phyloP scores from a whole-genome alignment of 163 green algal genomes.

The Dunaliella salina region DNA sequence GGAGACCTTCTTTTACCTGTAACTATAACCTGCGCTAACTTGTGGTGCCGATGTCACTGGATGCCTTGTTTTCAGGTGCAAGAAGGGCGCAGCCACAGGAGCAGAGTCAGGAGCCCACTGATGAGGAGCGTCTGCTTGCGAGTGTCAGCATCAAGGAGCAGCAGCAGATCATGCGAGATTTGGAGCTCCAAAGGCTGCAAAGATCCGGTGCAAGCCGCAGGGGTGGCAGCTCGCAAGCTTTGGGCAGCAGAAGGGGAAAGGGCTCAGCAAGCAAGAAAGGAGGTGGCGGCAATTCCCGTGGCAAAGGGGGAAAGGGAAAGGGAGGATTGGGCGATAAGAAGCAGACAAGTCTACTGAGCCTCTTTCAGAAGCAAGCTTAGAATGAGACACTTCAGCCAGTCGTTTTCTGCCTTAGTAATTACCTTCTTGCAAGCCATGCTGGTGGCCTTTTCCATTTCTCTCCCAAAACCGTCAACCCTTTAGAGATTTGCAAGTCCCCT shows the following conservation, averaged over 20 bases:
- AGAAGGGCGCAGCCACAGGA: no score
- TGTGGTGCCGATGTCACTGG: no score
- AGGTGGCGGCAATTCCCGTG: neutral
- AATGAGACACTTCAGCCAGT: no score
- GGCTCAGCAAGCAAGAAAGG: neutral
- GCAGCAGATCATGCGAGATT: slow-evolving; percentile 55
- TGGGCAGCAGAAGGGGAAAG: neutral
- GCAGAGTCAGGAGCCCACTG: no score
- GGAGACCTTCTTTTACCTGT: no score
- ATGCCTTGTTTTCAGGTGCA: neutral
- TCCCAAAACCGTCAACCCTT: no score
- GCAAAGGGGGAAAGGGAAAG: neutral
- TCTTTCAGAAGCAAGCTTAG: neutral
- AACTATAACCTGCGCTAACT: no score
- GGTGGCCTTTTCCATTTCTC: no score
- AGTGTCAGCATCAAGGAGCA: slow-evolving; percentile 52
- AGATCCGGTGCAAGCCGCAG: neutral
- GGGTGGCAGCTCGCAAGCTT: neutral
- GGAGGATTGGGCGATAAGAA: slow-evolving; percentile 15
- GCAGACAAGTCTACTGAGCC: neutral
- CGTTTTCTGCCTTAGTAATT: no score
- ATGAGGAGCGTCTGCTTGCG: slow-evolving; percentile 4
- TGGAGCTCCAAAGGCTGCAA: slow-evolving; percentile 37
- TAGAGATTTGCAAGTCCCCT: no score
- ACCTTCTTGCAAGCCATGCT: no score